A percentile compares a stretch with the other conserved stretches of the same genome.
Evolutionary conservation across 176 grass and related monocot species (phyloP).

Genomic region (Elaeis guineensis): DNA sequence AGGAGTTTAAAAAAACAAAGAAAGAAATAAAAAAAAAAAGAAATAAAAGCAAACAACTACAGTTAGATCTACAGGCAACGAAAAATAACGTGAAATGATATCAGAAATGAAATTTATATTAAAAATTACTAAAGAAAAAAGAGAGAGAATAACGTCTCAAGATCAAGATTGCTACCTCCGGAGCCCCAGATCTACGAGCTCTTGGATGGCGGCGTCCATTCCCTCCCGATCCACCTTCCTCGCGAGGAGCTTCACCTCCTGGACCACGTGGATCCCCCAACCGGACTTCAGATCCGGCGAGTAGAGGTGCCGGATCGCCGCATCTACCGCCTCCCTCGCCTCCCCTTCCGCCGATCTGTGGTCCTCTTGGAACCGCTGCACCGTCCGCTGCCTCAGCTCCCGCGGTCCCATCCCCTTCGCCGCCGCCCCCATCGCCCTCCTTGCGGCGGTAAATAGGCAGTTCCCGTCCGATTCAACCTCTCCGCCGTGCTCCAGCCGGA

Average conservation of each 20-base stretch:
- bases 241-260: conserved; percentile 87
- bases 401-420: conserved; percentile 40
- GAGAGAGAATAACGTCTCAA: background rate
- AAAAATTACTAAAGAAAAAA: background rate
- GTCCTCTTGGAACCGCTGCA: conserved; percentile 46
- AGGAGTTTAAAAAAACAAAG: no score
- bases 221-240: conserved; percentile 41
- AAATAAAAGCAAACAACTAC: no score
- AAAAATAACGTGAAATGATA: no score
- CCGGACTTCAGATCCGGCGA: conserved; percentile 78
- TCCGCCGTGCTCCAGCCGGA: conserved; percentile 76
- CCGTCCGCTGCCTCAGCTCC: conserved; percentile 58
- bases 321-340: conserved; percentile 22
- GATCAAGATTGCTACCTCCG: conserved; percentile 41
- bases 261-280: conserved; percentile 90
- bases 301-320: conserved; percentile 72
- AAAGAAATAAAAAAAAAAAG: no score
- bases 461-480: conserved; percentile 91
- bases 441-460: conserved; percentile 79
- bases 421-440: conserved; percentile 34
- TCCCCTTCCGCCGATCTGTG: conserved; percentile 23
- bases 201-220: conserved; percentile 56
- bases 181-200: conserved; percentile 70
- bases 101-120: no score
- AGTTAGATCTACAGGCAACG: no score